These are phyloP conservation scores for Ploettnerulaceae sp. DNA, from an alignment of 2,329 filamentous ascomycete species.

Conservation along the genomic window DNA sequence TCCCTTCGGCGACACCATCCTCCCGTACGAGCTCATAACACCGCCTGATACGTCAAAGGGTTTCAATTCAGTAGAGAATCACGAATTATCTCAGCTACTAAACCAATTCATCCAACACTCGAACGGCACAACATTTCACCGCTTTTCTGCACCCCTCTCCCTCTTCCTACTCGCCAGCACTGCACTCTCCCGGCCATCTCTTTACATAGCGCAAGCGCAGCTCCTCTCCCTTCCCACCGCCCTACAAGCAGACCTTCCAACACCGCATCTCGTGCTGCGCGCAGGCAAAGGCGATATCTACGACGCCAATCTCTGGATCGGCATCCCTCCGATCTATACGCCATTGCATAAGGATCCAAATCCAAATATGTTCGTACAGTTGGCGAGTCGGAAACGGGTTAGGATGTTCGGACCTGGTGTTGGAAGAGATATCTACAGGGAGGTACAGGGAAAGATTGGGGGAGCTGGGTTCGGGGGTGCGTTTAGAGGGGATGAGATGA, in stretches of 20 bases:
- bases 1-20: slow-evolving; percentile 42
- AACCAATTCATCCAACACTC: slow-evolving; percentile 7
- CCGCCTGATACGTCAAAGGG: background rate
- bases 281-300: slow-evolving; percentile 82
- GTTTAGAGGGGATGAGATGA: slow-evolving; percentile 82
- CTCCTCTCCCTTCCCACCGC: slow-evolving; percentile 60
- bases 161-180: slow-evolving; percentile 25
- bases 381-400: slow-evolving; percentile 67
- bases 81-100: slow-evolving; percentile 4
- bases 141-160: slow-evolving; percentile 39
- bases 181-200: slow-evolving; percentile 26
- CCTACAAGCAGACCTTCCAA: slow-evolving; percentile 62
- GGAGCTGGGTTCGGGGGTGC: slow-evolving; percentile 34
- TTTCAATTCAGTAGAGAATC: background rate
- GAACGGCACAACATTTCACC: slow-evolving; percentile 38
- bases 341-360: slow-evolving; percentile 92
- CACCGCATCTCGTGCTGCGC: slow-evolving; percentile 56
- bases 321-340: slow-evolving; percentile 79
- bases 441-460: slow-evolving; percentile 38
- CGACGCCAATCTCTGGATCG: slow-evolving; percentile 81
- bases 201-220: slow-evolving; percentile 84
- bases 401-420: slow-evolving; percentile 62
- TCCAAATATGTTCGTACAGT: slow-evolving; percentile 84
- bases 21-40: slow-evolving; percentile 52
- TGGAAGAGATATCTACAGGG: slow-evolving; percentile 60